Percentiles rank a stretch among this genome's conserved stretches.
phyloP scores from a whole-genome alignment of 768 basidiomycete species.

The Jaapia argillacea region DNA sequence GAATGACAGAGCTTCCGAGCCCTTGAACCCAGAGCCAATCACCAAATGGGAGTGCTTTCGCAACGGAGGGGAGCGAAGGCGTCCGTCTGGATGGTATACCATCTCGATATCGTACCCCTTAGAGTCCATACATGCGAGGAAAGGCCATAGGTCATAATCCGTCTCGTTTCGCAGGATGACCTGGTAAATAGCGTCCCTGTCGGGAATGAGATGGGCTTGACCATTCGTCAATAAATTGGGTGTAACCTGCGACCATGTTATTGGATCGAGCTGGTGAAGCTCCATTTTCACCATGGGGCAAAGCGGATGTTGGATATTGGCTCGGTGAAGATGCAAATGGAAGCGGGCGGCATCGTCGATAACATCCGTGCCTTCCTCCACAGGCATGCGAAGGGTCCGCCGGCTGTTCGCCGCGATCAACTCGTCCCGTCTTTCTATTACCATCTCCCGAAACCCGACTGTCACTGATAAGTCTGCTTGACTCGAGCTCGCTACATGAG shows the following conservation, averaged over 20 bases:
- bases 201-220: conserved; percentile 35
- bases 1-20: conserved; percentile 39
- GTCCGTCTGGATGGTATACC: conserved; percentile 40
- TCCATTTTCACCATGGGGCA: conserved; percentile 40
- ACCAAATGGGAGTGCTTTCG: conserved; percentile 30
- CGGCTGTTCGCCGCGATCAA: conserved; percentile 25
- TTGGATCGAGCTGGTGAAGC: conserved; percentile 37
- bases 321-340: conserved; percentile 45
- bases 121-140: conserved; percentile 52
- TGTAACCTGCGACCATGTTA: conserved; percentile 31
- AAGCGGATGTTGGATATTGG: conserved; percentile 37
- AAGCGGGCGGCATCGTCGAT: conserved; percentile 50
- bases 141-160: conserved; percentile 48
- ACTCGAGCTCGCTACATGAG: too few species aligned
- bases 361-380: conserved; percentile 24
- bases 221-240: conserved; percentile 37
- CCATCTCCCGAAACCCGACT: too few species aligned
- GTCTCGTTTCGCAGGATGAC: conserved; percentile 41
- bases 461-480: too few species aligned
- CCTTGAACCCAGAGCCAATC: conserved; percentile 28
- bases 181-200: conserved; percentile 32
- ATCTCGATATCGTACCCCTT: conserved; percentile 42
- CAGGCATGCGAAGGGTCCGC: conserved; percentile 27
- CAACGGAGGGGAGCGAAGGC: conserved; percentile 30
- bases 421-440: conserved; percentile 36